These are phyloP conservation scores for Helianthus tuberosus DNA, from an alignment of 129 eudicot genomes.

Conservation along the genomic window DNA sequence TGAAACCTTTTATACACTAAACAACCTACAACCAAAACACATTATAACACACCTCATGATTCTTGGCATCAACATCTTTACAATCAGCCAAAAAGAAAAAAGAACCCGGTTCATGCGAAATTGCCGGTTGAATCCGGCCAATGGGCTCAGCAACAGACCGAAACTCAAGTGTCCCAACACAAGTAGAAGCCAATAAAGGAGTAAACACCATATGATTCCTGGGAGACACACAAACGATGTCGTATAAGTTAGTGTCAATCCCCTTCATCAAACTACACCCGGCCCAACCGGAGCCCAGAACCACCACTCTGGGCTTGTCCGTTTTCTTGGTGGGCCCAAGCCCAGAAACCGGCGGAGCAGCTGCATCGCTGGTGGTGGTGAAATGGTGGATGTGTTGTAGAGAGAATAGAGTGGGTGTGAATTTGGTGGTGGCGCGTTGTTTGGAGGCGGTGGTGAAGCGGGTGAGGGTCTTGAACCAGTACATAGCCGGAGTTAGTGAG, in stretches of 20 bases:
- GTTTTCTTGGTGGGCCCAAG: constrained; percentile 64
- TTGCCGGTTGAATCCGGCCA: constrained; percentile 91
- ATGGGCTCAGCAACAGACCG: constrained; percentile 98
- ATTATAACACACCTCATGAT: constrained; percentile 56
- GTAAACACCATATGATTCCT: constrained; percentile 99
- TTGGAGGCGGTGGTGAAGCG: constrained; percentile 32
- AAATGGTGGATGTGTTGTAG: constrained; percentile 34
- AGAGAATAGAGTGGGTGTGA: constrained; percentile 34
- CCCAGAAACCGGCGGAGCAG: constrained; percentile 33
- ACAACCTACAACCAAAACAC: constrained; percentile 17
- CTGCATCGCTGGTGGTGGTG: constrained; percentile 30
- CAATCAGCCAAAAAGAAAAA: constrained; percentile 83
- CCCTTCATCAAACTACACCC: constrained; percentile 94
- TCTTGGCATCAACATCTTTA: constrained; percentile 52
- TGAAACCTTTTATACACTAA: not conserved
- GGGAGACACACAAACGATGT: constrained; percentile 91
- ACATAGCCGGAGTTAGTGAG: constrained; percentile 35
- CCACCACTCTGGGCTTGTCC: constrained; percentile 92
- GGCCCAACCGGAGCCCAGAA: constrained; percentile 96
- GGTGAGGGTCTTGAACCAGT: constrained; percentile 53
- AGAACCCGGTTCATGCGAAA: constrained; percentile 85
- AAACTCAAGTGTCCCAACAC: constrained; percentile 97
- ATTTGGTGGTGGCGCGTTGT: constrained; percentile 27
- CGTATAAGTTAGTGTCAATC: constrained; percentile 74
- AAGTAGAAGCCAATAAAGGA: constrained; percentile 88